phyloP scores from a whole-genome alignment of 768 basidiomycete species.

The Macrolepiota albuminosa region DNA sequence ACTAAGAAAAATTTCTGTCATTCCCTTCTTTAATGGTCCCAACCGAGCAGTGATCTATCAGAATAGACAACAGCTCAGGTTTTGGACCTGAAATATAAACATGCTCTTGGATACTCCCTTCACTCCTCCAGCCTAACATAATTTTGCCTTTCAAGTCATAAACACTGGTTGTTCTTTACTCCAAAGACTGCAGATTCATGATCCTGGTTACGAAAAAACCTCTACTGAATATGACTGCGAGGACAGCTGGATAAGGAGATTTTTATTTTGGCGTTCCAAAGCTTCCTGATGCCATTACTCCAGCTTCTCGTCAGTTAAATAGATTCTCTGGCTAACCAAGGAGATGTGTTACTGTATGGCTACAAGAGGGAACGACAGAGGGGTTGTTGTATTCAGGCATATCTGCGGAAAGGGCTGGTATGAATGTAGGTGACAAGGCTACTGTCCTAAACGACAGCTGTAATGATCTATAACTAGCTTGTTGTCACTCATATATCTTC shows the following conservation, averaged over 20 bases:
- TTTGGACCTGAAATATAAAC: conserved; percentile 29
- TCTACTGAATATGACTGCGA: conserved; percentile 34
- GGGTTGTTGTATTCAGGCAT: conserved; percentile 54
- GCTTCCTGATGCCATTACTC: conserved; percentile 20
- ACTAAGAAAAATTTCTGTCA: conserved; percentile 19
- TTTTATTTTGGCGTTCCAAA: conserved; percentile 59
- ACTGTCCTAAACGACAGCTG: neutral
- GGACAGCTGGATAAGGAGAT: conserved; percentile 43
- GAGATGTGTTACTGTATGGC: conserved; percentile 52
- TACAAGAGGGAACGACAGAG: conserved; percentile 54
- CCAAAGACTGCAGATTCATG: conserved; percentile 33
- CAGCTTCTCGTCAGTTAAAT: conserved; percentile 50
- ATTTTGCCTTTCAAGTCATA: conserved; percentile 51
- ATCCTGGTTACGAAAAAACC: conserved; percentile 34
- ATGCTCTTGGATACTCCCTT: conserved; percentile 46
- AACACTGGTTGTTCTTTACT: conserved; percentile 50
- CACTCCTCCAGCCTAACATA: conserved; percentile 44
- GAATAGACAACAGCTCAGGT: conserved; percentile 58
- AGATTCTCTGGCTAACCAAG: conserved; percentile 41
- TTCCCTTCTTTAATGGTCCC: conserved; percentile 20
- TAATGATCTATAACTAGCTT: too few relatives aligned
- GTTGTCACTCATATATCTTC: too few relatives aligned
- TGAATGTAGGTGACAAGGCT: conserved; percentile 29
- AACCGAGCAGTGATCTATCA: conserved; percentile 47
- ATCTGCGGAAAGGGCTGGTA: conserved; percentile 45